phyloP scores from a whole-genome alignment of 2,329 filamentous ascomycete genomes.

The Colletotrichum lupini region DNA sequence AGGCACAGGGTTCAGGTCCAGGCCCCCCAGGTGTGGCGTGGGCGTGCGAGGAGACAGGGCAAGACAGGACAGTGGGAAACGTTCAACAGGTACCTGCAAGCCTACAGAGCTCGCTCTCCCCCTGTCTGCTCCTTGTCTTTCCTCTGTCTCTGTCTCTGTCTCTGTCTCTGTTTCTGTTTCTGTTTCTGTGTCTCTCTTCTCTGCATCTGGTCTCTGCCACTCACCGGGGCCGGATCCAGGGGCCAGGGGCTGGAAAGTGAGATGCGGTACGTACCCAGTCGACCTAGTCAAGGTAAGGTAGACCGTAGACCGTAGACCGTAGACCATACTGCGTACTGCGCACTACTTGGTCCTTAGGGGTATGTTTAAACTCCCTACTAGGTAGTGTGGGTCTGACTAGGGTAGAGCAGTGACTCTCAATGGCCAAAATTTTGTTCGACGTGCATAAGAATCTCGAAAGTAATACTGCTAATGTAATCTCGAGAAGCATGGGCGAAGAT shows the following conservation, averaged over 20 bases:
- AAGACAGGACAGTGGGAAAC: conserved; percentile 21
- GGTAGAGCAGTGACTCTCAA: too few relatives aligned
- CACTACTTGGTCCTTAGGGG: too few relatives aligned
- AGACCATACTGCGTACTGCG: too few relatives aligned
- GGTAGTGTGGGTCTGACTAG: too few relatives aligned
- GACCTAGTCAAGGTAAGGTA: neutral
- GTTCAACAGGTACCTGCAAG: conserved; percentile 9
- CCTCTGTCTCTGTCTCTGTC: neutral
- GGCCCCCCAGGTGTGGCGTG: neutral
- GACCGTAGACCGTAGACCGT: too few relatives aligned
- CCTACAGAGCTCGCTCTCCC: neutral
- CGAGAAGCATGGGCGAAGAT: too few relatives aligned
- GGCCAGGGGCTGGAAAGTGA: conserved; percentile 9
- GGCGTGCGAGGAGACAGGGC: neutral
- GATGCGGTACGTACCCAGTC: neutral
- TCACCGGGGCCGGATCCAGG: neutral
- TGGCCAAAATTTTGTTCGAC: too few relatives aligned
- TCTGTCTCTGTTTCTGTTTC: neutral
- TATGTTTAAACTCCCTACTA: too few relatives aligned
- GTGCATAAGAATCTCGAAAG: too few relatives aligned
- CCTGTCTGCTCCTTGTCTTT: conserved; percentile 4
- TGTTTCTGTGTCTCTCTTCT: neutral
- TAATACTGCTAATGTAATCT: too few relatives aligned
- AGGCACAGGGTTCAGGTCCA: neutral
- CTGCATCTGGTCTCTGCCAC: neutral